Evolutionary conservation across 768 basidiomycete genomes (phyloP).

Genomic region (Leccinum subgranulosum): DNA sequence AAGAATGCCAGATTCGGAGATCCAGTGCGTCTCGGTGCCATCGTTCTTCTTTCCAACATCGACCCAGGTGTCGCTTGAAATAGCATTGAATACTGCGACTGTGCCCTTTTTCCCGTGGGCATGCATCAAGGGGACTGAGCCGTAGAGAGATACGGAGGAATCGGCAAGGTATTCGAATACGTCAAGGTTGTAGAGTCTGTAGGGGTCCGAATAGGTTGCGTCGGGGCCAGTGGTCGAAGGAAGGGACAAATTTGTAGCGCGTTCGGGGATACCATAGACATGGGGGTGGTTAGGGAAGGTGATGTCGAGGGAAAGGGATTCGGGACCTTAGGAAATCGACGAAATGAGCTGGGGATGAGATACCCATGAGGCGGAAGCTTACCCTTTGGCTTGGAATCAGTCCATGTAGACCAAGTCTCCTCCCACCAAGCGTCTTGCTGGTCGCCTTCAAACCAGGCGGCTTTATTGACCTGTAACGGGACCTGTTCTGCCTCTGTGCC

Average conservation of each 20-base stretch:
- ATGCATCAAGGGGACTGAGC: slow-evolving; percentile 89
- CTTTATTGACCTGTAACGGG: slow-evolving; percentile 50
- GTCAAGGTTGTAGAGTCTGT: slow-evolving; percentile 91
- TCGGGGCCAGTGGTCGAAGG: slow-evolving; percentile 83
- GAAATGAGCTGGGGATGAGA: not conserved
- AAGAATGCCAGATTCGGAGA: slow-evolving; percentile 95
- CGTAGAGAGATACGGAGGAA: slow-evolving; percentile 80
- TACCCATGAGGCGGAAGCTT: not conserved
- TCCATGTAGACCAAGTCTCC: slow-evolving; percentile 83
- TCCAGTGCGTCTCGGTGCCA: slow-evolving; percentile 91
- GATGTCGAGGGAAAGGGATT: slow-evolving; percentile 27
- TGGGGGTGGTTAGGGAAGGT: no score
- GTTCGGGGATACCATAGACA: slow-evolving; percentile 56
- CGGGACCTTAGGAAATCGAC: slow-evolving; percentile 67
- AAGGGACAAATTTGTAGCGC: slow-evolving; percentile 85
- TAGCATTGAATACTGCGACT: slow-evolving; percentile 84
- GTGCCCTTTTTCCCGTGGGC: slow-evolving; percentile 87
- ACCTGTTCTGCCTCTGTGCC: slow-evolving; percentile 47
- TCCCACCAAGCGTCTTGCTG: slow-evolving; percentile 85
- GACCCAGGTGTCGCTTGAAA: slow-evolving; percentile 93
- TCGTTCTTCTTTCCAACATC: slow-evolving; percentile 62
- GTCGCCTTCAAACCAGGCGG: slow-evolving; percentile 88
- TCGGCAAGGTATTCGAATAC: slow-evolving; percentile 94
- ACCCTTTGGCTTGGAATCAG: slow-evolving; percentile 96
- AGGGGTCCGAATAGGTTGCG: slow-evolving; percentile 81